Evolutionary conservation across 768 basidiomycete genomes (phyloP).

Genomic region (Boletales sp.): DNA sequence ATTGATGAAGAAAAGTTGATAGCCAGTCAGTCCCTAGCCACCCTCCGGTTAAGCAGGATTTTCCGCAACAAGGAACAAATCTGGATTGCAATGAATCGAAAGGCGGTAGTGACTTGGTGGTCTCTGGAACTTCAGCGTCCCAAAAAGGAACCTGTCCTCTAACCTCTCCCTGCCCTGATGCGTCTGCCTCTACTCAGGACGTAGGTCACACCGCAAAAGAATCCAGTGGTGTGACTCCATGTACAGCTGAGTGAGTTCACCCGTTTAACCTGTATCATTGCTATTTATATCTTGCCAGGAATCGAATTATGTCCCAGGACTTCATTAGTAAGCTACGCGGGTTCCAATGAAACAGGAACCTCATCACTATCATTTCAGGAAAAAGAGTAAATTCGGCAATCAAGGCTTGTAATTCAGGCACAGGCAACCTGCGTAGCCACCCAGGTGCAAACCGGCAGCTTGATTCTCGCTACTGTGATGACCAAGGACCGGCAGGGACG

Average conservation of each 20-base stretch:
- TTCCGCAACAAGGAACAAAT: too few relatives aligned
- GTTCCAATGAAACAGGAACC: too few relatives aligned
- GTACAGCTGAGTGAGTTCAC: too few relatives aligned
- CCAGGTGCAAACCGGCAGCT: conserved; percentile 33
- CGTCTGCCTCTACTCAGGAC: neutral
- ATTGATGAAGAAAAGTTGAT: conserved; percentile 1
- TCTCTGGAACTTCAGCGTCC: conserved; percentile 41
- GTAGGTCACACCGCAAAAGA: conserved; percentile 48
- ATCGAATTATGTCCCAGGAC: too few relatives aligned
- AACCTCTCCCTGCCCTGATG: neutral
- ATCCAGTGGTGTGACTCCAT: conserved; percentile 43
- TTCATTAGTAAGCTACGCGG: too few relatives aligned
- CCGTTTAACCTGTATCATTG: too few relatives aligned
- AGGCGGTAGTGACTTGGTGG: conserved; percentile 1
- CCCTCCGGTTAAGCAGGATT: neutral
- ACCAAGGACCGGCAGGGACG: conserved; percentile 18
- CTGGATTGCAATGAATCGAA: neutral
- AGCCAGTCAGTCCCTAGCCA: too few relatives aligned
- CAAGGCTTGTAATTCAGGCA: too few relatives aligned
- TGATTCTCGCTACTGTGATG: neutral
- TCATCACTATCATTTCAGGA: too few relatives aligned
- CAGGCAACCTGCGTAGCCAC: too few relatives aligned
- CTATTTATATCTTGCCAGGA: too few relatives aligned
- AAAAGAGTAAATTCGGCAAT: too few relatives aligned
- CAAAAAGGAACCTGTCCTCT: conserved; percentile 29